Percentiles rank a stretch among this genome's conserved stretches.
Conservation (phyloP, 306 rosid genomes). For the Castanea crenata region DNA sequence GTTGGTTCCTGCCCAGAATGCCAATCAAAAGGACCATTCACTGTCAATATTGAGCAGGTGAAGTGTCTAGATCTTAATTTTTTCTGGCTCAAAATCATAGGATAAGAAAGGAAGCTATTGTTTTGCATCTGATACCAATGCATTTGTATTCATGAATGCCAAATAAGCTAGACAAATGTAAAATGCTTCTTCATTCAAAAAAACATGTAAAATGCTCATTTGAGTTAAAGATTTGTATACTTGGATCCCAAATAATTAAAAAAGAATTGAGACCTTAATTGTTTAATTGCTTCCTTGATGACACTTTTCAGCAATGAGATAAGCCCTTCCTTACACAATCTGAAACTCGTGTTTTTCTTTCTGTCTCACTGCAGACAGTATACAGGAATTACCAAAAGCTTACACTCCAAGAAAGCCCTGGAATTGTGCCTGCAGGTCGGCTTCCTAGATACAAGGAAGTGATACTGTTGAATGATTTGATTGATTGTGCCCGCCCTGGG, state of each 20-base stretch:
- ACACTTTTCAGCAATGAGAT: neutral
- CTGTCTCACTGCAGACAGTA: conserved; percentile 61
- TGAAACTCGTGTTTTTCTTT: conserved; percentile 4
- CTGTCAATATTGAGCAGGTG: conserved; percentile 95
- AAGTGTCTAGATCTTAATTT: conserved; percentile 2
- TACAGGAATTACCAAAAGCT: conserved; percentile 97
- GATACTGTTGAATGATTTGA: conserved; percentile 87
- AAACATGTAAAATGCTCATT: neutral
- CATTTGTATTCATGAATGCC: neutral
- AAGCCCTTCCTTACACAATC: neutral
- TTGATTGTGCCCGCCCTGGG: conserved; percentile 99
- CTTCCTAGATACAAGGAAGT: conserved; percentile 99
- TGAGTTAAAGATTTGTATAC: neutral
- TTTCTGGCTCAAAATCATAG: neutral
- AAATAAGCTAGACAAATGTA: neutral
- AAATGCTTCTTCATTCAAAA: neutral
- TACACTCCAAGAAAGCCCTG: conserved; percentile 98
- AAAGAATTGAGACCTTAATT: neutral
- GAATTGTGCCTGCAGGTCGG: conserved; percentile 98
- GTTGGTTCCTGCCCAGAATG: conserved; percentile 99
- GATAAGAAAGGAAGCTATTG: neutral
- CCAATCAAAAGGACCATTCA: conserved; percentile 93
- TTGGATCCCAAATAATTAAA: neutral
- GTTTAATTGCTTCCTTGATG: neutral
- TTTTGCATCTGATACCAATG: neutral